phyloP scores from a whole-genome alignment of 2,329 filamentous ascomycete genomes.

The Fusarium verticillioides region DNA sequence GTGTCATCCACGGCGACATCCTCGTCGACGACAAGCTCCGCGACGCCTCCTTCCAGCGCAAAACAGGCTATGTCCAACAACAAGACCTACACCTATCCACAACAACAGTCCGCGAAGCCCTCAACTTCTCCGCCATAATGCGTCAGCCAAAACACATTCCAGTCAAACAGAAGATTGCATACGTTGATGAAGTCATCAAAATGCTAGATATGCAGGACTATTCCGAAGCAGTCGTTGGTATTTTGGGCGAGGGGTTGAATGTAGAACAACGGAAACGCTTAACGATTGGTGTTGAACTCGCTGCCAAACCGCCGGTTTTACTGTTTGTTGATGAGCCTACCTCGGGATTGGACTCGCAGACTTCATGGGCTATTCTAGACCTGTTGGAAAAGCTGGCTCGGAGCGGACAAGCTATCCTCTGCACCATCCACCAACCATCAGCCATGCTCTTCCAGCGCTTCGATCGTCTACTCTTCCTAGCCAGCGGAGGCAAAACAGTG shows the following conservation, averaged over 20 bases:
- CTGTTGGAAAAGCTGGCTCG: slow-evolving; percentile 68
- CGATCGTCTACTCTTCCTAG: slow-evolving; percentile 69
- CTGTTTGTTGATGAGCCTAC: slow-evolving; percentile 70
- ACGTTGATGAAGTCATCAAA: slow-evolving; percentile 81
- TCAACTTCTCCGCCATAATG: slow-evolving; percentile 84
- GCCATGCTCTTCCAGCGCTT: slow-evolving; percentile 62
- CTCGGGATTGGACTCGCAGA: slow-evolving; percentile 68
- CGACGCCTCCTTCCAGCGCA: slow-evolving; percentile 84
- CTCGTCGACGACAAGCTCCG: slow-evolving; percentile 69
- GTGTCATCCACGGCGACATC: slow-evolving; percentile 85
- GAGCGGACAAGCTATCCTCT: slow-evolving; percentile 60
- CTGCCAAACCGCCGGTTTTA: slow-evolving; percentile 63
- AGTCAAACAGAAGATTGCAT: slow-evolving; percentile 78
- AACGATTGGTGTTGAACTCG: slow-evolving; percentile 67
- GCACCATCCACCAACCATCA: slow-evolving; percentile 64
- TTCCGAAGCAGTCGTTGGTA: slow-evolving; percentile 70
- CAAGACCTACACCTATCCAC: slow-evolving; percentile 86
- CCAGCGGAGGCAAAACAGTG: slow-evolving; percentile 69
- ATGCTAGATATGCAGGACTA: slow-evolving; percentile 72
- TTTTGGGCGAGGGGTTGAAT: slow-evolving; percentile 67
- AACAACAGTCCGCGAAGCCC: slow-evolving; percentile 83
- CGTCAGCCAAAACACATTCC: slow-evolving; percentile 78
- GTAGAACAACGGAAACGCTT: slow-evolving; percentile 68
- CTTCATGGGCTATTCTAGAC: slow-evolving; percentile 67
- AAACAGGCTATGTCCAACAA: slow-evolving; percentile 89